Evolutionary conservation across 2,329 filamentous ascomycete genomes (phyloP), one percentile per base, ranked within the genome.

Genomic region (Colletotrichum sp.): DNA sequence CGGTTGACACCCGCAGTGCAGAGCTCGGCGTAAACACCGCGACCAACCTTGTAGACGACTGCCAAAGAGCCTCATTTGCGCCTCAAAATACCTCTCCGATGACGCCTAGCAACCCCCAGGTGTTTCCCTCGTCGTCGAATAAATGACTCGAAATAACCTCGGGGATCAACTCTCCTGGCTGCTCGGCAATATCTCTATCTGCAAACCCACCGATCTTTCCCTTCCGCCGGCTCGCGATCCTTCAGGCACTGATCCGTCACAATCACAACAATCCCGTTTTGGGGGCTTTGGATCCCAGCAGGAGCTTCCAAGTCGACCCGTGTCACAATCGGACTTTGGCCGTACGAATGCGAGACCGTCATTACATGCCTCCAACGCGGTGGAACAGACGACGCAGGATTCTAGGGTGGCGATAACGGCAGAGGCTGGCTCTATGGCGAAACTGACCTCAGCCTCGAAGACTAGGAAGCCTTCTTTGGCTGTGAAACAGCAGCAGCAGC

Each of bases 91-190:
- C 65, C 58, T 71, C 26, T 38, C 66, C 70, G 34, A 77, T 77
- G 76, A 76, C 48, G 76, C 36, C 34, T 30, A 52, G 59, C 14
- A 69, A 3, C 43, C 61, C 56, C 59, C 63, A 58, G 30, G 69
- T 64, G 28, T 9, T 74, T 30, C 48, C 32, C 32, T 28, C 48
- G 58, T 62, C 75, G 79, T 83, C 83, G 86, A 81, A 86, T 89
- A 88, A 85, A 92, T 92, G 90, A 92, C 90, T 85, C 89, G 88
- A 81, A 91, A 92, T 84, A 92, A 92, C 81, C 86, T 92, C 75
- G 82, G 84, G 79, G 87, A 90, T 80, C 89, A 92, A 81, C 84
- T 92, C 79, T 85, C 88, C 79, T 92, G 90, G 90, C 85, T 92
- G 80, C 81, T 91, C 79, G 85, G 85, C 79, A 88, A 90, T 82